A percentile compares a stretch with the other conserved stretches of the same genome.
Evolutionary conservation across 2,329 filamentous ascomycete genomes (phyloP).

Genomic region (Cryphonectria nitschkei): DNA sequence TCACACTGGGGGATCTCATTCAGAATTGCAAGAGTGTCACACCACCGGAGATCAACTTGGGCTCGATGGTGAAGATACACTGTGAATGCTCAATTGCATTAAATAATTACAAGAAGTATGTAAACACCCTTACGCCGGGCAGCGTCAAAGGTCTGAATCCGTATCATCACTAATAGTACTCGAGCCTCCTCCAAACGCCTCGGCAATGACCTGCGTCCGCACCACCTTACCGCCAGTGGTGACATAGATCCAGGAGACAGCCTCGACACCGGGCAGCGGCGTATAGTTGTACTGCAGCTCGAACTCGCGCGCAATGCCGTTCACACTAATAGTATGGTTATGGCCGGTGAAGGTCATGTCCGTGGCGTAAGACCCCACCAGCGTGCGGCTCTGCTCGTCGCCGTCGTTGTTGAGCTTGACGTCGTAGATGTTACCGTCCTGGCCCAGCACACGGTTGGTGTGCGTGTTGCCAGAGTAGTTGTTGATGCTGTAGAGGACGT

Average conservation of each 20-base stretch:
- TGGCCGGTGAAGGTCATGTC: conserved; percentile 61
- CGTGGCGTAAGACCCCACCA: conserved; percentile 53
- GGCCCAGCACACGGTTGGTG: conserved; percentile 59
- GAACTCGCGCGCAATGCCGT: conserved; percentile 49
- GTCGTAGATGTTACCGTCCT: conserved; percentile 59
- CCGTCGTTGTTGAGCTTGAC: conserved; percentile 59
- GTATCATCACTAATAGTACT: conserved; percentile 52
- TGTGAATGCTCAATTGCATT: too few relatives aligned
- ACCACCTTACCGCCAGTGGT: conserved; percentile 51
- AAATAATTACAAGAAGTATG: background rate
- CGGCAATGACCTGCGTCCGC: conserved; percentile 55
- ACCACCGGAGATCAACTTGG: background rate
- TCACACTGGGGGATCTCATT: background rate
- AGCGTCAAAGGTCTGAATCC: conserved; percentile 28
- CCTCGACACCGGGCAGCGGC: conserved; percentile 52
- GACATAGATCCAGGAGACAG: conserved; percentile 53
- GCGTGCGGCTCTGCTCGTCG: conserved; percentile 44
- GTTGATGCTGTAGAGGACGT: conserved; percentile 59
- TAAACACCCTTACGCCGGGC: background rate
- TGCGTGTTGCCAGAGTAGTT: conserved; percentile 60
- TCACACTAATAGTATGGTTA: conserved; percentile 48
- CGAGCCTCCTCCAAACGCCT: conserved; percentile 55
- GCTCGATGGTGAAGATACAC: background rate
- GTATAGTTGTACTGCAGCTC: conserved; percentile 58
- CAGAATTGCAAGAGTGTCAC: background rate